phyloP scores from a whole-genome alignment of 2,329 filamentous ascomycete genomes.

The Microcera coccophila region DNA sequence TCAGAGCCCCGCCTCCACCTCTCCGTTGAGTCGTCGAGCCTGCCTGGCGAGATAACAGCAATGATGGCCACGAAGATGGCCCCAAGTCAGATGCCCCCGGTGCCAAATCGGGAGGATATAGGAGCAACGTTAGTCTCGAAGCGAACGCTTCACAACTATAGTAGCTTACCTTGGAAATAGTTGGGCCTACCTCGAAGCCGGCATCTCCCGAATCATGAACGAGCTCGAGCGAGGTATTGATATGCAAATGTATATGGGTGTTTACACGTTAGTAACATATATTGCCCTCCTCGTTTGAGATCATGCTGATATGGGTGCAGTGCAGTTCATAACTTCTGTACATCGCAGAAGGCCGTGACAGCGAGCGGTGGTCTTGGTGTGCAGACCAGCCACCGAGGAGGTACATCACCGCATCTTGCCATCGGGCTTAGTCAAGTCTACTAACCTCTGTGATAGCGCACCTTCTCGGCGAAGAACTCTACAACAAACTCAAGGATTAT shows the following conservation, averaged over 20 bases:
- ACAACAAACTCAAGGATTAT: slow-evolving; percentile 85
- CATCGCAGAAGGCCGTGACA: slow-evolving; percentile 88
- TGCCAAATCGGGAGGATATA: slow-evolving; percentile 60
- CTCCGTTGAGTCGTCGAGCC: slow-evolving; percentile 16
- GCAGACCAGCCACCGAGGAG: slow-evolving; percentile 53
- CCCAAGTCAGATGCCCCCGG: slow-evolving; percentile 49
- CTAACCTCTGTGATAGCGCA: slow-evolving; percentile 59
- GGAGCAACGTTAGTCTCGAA: slow-evolving; percentile 42
- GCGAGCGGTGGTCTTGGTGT: slow-evolving; percentile 46
- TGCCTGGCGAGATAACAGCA: slow-evolving; percentile 15
- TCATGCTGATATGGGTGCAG: slow-evolving; percentile 45
- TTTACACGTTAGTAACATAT: slow-evolving; percentile 71
- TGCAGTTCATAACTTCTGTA: slow-evolving; percentile 98
- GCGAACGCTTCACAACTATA: not conserved
- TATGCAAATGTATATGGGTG: slow-evolving; percentile 94
- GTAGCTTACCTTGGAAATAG: slow-evolving; percentile 43
- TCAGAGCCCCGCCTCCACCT: slow-evolving; percentile 23
- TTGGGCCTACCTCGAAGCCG: slow-evolving; percentile 85
- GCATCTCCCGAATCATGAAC: slow-evolving; percentile 90
- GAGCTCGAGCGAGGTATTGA: slow-evolving; percentile 90
- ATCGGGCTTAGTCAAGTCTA: not conserved
- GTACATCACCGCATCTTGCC: slow-evolving; percentile 38
- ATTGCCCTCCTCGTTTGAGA: not conserved
- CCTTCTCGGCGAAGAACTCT: slow-evolving; percentile 90
- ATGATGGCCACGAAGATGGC: slow-evolving; percentile 36